Evolutionary conservation across 495 filamentous ascomycete species (phyloP).

Genomic region (Neurospora sp.): DNA sequence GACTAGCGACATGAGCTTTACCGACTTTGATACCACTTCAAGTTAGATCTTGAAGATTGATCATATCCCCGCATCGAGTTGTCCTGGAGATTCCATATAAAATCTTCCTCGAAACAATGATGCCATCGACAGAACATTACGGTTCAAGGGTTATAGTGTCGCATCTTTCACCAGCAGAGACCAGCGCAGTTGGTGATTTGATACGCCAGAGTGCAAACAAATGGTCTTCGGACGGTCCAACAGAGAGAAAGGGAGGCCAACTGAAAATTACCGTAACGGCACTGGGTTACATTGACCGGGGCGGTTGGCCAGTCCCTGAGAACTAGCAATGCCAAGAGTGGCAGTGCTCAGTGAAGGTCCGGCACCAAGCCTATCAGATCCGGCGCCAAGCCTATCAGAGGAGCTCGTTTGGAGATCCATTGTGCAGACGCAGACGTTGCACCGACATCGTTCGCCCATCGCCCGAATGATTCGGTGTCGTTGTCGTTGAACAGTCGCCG

Average conservation of each 20-base stretch:
- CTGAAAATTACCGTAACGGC: neutral
- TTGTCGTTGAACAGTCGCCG: neutral
- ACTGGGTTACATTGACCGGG: neutral
- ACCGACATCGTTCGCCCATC: neutral
- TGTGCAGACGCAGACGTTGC: neutral
- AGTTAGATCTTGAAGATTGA: neutral
- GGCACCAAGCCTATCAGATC: neutral
- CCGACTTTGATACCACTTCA: neutral
- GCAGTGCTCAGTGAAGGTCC: neutral
- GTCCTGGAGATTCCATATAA: neutral
- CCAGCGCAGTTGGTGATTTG: neutral
- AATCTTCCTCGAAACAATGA: neutral
- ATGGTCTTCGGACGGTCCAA: neutral
- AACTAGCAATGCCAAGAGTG: neutral
- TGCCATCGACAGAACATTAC: neutral
- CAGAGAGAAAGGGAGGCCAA: neutral
- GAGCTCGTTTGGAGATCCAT: neutral
- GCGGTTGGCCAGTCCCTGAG: neutral
- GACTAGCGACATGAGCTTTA: neutral
- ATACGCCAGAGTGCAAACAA: neutral
- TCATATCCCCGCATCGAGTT: neutral
- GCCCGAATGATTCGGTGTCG: neutral
- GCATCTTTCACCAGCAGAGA: neutral
- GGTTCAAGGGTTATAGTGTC: neutral
- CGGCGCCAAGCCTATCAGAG: neutral